Evolutionary conservation across 2,329 filamentous ascomycete species (phyloP), one percentile per base, ranked within the genome.

Genomic region (Podosphaera leucotricha): DNA sequence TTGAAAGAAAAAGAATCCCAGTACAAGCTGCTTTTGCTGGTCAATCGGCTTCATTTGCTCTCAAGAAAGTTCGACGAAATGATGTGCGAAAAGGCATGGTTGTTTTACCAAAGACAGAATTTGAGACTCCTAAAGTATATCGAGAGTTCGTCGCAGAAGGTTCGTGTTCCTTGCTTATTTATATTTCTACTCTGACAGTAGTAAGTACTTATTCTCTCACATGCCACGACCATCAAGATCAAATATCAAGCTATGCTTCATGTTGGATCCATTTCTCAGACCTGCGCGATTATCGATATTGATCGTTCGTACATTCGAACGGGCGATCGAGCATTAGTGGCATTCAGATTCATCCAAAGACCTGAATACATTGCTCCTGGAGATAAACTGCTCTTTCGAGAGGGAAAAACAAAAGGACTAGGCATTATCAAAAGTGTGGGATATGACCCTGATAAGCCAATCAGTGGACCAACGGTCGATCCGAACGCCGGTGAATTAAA

Each of bases 51-150:
- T 90, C 81, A 7, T 92, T 98, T 55, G 87, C 90, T 0, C 61
- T 98, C 44, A 86, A 90, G 52, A 79, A 85, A 49, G 71, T 95
- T 2, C 75, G 85, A 41, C 69, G 87, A 37, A 92, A 87, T 60
- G 87, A 95, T 52, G 87, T 98, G 0, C 72, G 90, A 11, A 98
- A 98, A 65, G 90, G 90, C 24, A 95, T 95, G 86, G 90, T 98
- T 1, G 84, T 95, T 3, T 66, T 98, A 24, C 81, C 85, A 38
- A 92, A 86, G 58, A 62, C 77, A 11, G 82, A 92, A 43, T 75
- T 75, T 44, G 69, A 80, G 49, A 66, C 57, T 54, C 81, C 65
- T 50, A 90, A 77, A 51, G 81, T 84, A 10, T 72, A 77, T 56
- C 66, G 71, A 28, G 80, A 85, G 57, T 87, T 87, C 55, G 66